These are phyloP conservation scores for Septoria linicola DNA, from an alignment of 2,329 filamentous ascomycete genomes.

Conservation along the genomic window DNA sequence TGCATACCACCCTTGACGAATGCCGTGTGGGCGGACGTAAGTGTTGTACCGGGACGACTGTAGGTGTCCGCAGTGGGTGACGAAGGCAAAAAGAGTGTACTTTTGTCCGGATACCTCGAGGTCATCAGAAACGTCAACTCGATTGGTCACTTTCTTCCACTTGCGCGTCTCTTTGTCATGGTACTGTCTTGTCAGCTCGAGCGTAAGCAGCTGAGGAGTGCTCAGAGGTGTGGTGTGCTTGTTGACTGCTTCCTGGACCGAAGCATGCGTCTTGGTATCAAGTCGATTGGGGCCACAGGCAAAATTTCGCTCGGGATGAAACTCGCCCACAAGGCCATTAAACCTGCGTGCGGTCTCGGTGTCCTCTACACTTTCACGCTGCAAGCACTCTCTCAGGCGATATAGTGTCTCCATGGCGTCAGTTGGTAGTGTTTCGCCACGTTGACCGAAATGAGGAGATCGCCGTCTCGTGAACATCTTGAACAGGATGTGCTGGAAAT, in stretches of 20 bases:
- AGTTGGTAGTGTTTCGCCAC: slow-evolving; percentile 5
- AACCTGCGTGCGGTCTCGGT: slow-evolving; percentile 17
- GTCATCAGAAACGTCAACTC: slow-evolving; percentile 56
- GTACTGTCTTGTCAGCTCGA: slow-evolving; percentile 58
- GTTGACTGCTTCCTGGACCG: slow-evolving; percentile 45
- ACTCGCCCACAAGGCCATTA: slow-evolving; percentile 29
- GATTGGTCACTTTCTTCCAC: slow-evolving; percentile 58
- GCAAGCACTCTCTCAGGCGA: slow-evolving; percentile 15
- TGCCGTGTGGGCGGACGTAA: slow-evolving; percentile 59
- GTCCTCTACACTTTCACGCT: slow-evolving; percentile 8
- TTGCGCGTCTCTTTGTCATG: slow-evolving; percentile 55
- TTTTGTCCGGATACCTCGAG: slow-evolving; percentile 48
- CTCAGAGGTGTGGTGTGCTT: slow-evolving; percentile 28
- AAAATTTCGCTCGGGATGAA: slow-evolving; percentile 22
- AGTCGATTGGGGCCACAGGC: slow-evolving; percentile 31
- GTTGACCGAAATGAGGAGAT: slow-evolving; percentile 22
- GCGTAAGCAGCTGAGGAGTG: slow-evolving; percentile 38
- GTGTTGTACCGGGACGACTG: slow-evolving; percentile 60
- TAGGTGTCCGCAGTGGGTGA: slow-evolving; percentile 60
- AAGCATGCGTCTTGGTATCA: slow-evolving; percentile 35
- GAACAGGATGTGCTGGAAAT: slow-evolving; percentile 29
- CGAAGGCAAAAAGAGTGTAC: slow-evolving; percentile 60
- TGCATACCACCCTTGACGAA: slow-evolving; percentile 57
- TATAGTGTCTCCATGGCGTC: slow-evolving; percentile 32
- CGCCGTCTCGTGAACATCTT: slow-evolving; percentile 33